These are phyloP conservation scores for Morella rubra DNA, from an alignment of 306 rosid species.

Conservation along the genomic window DNA sequence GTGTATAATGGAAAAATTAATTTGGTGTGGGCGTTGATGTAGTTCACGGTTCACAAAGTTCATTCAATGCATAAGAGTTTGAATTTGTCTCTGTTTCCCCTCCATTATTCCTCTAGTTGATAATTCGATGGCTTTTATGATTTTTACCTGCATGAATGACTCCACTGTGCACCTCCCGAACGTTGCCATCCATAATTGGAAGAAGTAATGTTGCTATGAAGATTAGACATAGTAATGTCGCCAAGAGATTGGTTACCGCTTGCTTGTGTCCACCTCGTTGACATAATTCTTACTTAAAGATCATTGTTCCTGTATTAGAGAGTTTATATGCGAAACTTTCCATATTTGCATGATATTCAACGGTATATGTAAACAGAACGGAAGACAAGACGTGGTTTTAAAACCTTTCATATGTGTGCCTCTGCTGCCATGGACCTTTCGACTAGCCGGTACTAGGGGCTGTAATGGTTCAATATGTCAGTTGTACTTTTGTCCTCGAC, in stretches of 20 bases:
- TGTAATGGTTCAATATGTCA: not conserved
- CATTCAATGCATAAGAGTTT: not conserved
- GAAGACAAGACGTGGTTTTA: not conserved
- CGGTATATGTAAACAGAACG: not conserved
- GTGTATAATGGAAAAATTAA: not conserved
- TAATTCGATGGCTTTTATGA: not conserved
- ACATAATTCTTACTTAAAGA: not conserved
- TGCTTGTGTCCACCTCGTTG: not conserved
- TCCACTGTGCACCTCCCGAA: not conserved
- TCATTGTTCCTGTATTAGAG: not conserved
- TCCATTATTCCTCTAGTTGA: not conserved
- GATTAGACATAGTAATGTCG: not conserved
- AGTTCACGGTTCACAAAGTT: not conserved
- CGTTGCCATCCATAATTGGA: not conserved
- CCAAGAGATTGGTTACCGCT: not conserved
- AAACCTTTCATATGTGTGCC: not conserved
- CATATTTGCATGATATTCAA: not conserved
- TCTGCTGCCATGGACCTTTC: not conserved
- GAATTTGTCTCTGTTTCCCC: not conserved
- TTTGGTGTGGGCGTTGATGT: not conserved
- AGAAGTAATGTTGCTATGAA: not conserved
- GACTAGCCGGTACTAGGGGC: not conserved
- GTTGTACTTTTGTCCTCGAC: not conserved
- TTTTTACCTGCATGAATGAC: not conserved
- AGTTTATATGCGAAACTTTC: not conserved